phyloP scores from a whole-genome alignment of 208 protist genomes.

The Entamoeba dispar region DNA sequence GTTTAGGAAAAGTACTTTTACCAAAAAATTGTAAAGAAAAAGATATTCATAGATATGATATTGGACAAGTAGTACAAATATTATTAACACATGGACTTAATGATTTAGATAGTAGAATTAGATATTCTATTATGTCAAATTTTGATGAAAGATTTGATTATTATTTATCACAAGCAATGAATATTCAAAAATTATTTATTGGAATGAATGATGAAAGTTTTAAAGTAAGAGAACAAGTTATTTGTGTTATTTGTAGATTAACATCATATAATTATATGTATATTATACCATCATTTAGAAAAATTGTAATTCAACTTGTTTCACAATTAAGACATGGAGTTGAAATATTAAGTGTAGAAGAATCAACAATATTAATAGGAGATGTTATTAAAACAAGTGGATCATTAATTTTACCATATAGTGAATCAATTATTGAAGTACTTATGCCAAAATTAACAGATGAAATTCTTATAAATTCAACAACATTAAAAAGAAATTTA shows the following conservation, averaged over 20 bases:
- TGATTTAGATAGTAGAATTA: background rate
- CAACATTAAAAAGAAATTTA: background rate
- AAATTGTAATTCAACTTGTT: background rate
- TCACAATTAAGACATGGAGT: background rate
- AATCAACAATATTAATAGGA: background rate
- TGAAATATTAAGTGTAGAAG: background rate
- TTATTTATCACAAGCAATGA: background rate
- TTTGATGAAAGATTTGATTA: background rate
- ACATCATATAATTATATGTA: background rate
- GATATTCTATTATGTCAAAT: background rate
- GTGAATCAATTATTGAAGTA: background rate
- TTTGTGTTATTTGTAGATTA: background rate
- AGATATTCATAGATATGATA: background rate
- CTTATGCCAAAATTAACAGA: background rate
- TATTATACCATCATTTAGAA: background rate
- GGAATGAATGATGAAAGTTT: background rate
- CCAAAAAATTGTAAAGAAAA: background rate
- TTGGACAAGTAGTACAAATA: background rate
- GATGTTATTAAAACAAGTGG: background rate
- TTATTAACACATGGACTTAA: background rate
- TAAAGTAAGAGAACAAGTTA: background rate
- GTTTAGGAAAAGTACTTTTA: background rate
- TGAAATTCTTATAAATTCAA: background rate
- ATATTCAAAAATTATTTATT: background rate
- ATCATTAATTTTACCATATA: background rate